Evolutionary conservation across 192 early-diverging fungal genomes (phyloP).

Genomic region (Neocallimastix lanati): DNA sequence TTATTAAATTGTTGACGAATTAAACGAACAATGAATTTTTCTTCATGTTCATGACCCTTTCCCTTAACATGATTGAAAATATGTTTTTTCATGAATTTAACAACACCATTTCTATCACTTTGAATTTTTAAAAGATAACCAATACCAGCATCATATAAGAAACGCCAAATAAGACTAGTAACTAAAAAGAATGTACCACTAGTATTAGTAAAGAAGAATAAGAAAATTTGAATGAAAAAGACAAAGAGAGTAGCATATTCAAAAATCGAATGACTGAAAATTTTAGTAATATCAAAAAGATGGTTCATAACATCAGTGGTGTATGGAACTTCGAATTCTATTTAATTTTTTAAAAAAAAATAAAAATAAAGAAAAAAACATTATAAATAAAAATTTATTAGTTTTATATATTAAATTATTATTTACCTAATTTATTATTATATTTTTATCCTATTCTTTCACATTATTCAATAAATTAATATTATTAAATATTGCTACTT

Average conservation of each 20-base stretch:
- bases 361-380: too few relatives aligned
- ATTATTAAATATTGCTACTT: too few relatives aligned
- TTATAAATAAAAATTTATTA: too few relatives aligned
- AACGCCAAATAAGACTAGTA: conserved; percentile 72
- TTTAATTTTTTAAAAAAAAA: not conserved
- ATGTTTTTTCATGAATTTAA: conserved; percentile 45
- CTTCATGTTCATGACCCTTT: conserved; percentile 14
- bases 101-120: conserved; percentile 52
- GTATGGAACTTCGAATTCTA: not conserved
- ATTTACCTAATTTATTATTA: too few relatives aligned
- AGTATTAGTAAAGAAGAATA: not conserved
- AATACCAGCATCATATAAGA: conserved; percentile 69
- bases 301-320: not conserved
- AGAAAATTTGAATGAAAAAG: not conserved
- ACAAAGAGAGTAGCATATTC: not conserved
- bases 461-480: too few relatives aligned
- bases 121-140: conserved; percentile 66
- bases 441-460: too few relatives aligned
- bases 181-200: conserved; percentile 34
- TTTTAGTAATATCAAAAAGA: not conserved
- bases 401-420: too few relatives aligned
- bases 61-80: conserved; percentile 24
- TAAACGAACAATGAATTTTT: conserved; percentile 29
- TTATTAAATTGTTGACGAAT: conserved; percentile 37
- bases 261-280: not conserved